Evolutionary conservation across 1,284 basidiomycete genomes (phyloP).

Genomic region (Ustilago tritici): DNA sequence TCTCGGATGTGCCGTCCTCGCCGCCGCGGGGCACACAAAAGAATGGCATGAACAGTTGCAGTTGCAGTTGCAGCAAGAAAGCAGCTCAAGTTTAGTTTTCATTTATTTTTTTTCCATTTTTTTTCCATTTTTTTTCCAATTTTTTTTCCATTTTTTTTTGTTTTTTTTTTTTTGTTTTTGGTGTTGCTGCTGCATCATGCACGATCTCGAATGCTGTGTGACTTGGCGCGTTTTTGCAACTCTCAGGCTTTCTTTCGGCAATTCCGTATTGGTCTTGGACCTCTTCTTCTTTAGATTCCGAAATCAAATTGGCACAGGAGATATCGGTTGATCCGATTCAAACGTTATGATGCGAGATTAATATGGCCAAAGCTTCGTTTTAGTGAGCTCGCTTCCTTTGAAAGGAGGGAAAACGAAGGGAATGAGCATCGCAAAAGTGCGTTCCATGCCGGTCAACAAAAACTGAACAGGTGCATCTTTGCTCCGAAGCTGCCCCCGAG

Average conservation of each 20-base stretch:
- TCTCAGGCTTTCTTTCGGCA: background rate
- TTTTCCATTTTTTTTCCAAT: background rate
- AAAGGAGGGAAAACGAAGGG: background rate
- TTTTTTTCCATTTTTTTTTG: background rate
- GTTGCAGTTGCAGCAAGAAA: background rate
- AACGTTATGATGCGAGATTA: no score
- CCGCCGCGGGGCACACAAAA: conserved; percentile 6
- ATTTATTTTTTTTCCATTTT: background rate
- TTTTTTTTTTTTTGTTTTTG: background rate
- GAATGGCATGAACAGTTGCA: conserved; percentile 7
- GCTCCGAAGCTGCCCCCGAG: conserved; percentile 26
- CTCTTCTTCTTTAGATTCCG: background rate
- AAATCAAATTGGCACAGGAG: no score
- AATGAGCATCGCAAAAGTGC: conserved; percentile 1
- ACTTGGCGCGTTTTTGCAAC: background rate
- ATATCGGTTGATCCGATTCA: no score
- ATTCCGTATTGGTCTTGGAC: background rate
- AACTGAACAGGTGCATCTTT: conserved; percentile 3
- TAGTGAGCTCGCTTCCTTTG: background rate
- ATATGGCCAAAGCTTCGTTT: background rate
- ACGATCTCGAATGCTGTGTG: conserved; percentile 5
- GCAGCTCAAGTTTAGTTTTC: background rate
- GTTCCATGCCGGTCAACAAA: conserved; percentile 17
- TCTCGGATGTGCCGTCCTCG: conserved; percentile 6
- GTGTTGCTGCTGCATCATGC: conserved; percentile 8